Evolutionary conservation across 176 grass and related monocot genomes (phyloP), one percentile per base, ranked within the genome.

Genomic region (Carex cristatella): DNA sequence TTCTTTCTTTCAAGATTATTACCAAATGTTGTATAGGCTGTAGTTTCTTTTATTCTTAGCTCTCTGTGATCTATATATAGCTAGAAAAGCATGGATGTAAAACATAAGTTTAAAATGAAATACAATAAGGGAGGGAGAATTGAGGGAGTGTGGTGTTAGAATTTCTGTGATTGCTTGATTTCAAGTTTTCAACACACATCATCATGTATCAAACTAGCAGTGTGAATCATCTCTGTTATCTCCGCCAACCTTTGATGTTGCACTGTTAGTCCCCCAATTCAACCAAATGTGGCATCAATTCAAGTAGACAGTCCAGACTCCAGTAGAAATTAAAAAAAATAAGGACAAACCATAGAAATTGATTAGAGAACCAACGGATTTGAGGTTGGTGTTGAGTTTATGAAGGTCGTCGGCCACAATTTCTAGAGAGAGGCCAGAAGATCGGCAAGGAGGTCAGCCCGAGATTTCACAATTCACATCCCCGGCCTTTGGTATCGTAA

Each of bases 161-260:
- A 46, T 46, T 46, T 46, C 42, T 46, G 5, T 46, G 42, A 46
- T 46, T 46, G 42, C 42, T 46, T 46, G 42, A 46, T 46, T 46
- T 46, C 42, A 46, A 46, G n/a, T n/a, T n/a, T n/a, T n/a, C n/a
- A n/a, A n/a, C n/a, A n/a, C 53, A 99, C 93, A 89, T 99, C 96
- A 54, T 99, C 96, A 82, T 99, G 96, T 86, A 99, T 94, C 83
- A 99, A 83, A 89, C 93, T 99, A 88, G 96, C 96, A 70, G 93
- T 99, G 87, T 99, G 96, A 80, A 95, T 99, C 93, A 99, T 95
- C 91, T 99, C 96, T 84, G 95, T 99, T 86, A 95, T 99, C 87
- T 94, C 96, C 67, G 93, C 93, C 85, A 95, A 87, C 18, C 91
- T 85, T 87, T 88, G 88, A 87, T 99, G 96, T 85, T 92, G 88